phyloP scores from a whole-genome alignment of 2,329 filamentous ascomycete genomes.

The Colletotrichum euphorbiae region DNA sequence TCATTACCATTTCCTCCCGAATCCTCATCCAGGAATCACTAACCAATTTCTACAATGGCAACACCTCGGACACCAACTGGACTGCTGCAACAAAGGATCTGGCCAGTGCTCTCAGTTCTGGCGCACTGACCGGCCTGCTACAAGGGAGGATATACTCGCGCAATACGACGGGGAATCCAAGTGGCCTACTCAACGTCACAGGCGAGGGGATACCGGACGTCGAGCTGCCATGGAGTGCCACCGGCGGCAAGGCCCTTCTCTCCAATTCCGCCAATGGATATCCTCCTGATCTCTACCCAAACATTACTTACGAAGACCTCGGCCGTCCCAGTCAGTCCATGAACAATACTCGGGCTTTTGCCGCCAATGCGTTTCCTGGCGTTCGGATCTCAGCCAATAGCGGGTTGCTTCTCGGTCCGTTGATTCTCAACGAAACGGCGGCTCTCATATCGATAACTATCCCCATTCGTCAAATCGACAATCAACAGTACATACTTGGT shows the following conservation, averaged over 20 bases:
- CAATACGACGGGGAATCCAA: constrained; percentile 67
- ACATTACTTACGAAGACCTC: constrained; percentile 73
- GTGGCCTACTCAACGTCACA: constrained; percentile 75
- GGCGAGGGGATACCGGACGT: constrained; percentile 61
- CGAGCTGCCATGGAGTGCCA: constrained; percentile 68
- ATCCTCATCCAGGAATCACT: constrained; percentile 69
- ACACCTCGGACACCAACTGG: constrained; percentile 72
- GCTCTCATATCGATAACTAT: constrained; percentile 85
- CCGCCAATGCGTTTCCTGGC: constrained; percentile 62
- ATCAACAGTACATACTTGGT: constrained; percentile 74
- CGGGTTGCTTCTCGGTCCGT: constrained; percentile 81
- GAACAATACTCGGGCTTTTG: constrained; percentile 55
- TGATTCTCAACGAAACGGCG: constrained; percentile 77
- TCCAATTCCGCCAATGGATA: constrained; percentile 75
- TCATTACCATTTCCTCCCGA: constrained; percentile 76
- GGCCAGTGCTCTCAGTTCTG: constrained; percentile 74
- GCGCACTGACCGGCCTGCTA: constrained; percentile 68
- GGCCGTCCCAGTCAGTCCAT: constrained; percentile 54
- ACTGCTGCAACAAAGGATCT: constrained; percentile 71
- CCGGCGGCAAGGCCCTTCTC: constrained; percentile 70
- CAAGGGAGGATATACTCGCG: constrained; percentile 81
- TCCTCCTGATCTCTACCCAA: constrained; percentile 79
- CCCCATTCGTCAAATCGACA: constrained; percentile 77
- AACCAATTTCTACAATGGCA: constrained; percentile 64
- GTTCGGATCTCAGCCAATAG: constrained; percentile 62